Evolutionary conservation across 768 basidiomycete species (phyloP), one percentile per base, ranked within the genome.

Genomic region (Mycena belliarum): DNA sequence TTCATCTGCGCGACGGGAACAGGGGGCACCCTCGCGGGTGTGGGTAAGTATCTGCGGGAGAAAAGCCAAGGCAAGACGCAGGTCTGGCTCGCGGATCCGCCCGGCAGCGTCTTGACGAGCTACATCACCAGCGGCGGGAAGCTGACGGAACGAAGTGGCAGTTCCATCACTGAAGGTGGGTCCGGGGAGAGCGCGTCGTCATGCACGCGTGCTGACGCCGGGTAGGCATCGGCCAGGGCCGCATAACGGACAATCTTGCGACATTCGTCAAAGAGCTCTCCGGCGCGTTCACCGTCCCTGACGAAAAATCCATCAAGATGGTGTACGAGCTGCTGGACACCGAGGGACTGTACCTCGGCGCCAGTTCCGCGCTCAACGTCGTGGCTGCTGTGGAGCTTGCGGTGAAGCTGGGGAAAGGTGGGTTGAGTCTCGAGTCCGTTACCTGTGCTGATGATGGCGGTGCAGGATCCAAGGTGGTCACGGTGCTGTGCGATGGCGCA

Each of bases 1-100:
- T 99, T 99, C 75, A 82, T 93, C 52, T 98, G 95, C 69, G 75
- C 93, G 21, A 98, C 97, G 0, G 97, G 97, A 0, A 99, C 97
- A 0, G 97, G 96, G 6, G 97, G 97, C 0, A 98, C 96, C 0
- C 77, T 99, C 18, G 95, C 96, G 8, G 97, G 97, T 32, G 84
- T 84, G 2, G 93, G 95, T 11, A 85, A 83, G 65, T 91, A 81
- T 68, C 70, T 99, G 70, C 90, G 89, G 72, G 93, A 97, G 75
- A 86, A 83, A 75, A 91, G 87, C 61, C 68, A 63, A 0, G 91
- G 89, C 9, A 88, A 84, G 70, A 84, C 88, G 11, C 90, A 98
- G 73, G 80, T 91, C 51, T 98, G 92, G 92, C 76, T 99, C 29
- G 97, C 97, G 15, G 97, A 99, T 68, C 97, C 97, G 15, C 97